Conservation (phyloP, 352 stramenopile species). For the Pythium aristosporum region DNA sequence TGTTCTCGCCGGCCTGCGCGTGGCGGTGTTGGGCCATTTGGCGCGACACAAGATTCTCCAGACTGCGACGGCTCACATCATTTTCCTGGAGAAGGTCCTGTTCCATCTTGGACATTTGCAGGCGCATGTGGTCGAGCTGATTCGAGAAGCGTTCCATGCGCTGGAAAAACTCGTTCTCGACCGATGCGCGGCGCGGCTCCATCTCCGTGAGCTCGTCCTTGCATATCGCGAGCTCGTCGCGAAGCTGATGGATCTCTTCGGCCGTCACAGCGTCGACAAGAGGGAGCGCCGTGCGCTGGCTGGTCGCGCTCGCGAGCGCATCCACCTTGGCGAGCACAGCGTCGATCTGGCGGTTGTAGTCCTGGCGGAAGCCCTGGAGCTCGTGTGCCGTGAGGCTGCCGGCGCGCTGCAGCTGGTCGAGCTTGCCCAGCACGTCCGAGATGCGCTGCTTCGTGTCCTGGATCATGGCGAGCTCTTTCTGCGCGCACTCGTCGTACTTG, state of each 20-base stretch:
- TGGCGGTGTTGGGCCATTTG: slow-evolving; percentile 52
- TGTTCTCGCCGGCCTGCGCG: slow-evolving; percentile 49
- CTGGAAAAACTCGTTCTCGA: slow-evolving; percentile 20
- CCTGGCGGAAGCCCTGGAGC: slow-evolving; percentile 39
- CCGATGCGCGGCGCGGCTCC: slow-evolving; percentile 11
- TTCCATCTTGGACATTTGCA: slow-evolving; percentile 57
- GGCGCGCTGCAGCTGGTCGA: slow-evolving; percentile 40
- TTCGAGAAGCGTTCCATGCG: slow-evolving; percentile 46
- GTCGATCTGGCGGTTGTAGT: slow-evolving; percentile 51
- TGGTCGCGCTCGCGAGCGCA: slow-evolving; percentile 27
- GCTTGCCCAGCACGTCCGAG: slow-evolving; percentile 47
- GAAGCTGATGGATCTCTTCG: slow-evolving; percentile 21
- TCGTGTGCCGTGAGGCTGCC: slow-evolving; percentile 37
- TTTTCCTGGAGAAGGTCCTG: slow-evolving; percentile 54
- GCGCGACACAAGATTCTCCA: slow-evolving; percentile 48
- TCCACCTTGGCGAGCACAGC: slow-evolving; percentile 41
- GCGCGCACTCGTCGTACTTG: slow-evolving; percentile 46
- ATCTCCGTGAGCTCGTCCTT: slow-evolving; percentile 13
- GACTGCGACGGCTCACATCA: slow-evolving; percentile 38
- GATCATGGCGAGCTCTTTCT: slow-evolving; percentile 46
- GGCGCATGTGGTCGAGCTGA: slow-evolving; percentile 44
- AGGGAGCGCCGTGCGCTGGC: slow-evolving; percentile 12
- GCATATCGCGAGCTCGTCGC: slow-evolving; percentile 22
- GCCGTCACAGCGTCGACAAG: slow-evolving; percentile 10
- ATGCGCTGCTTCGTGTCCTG: slow-evolving; percentile 53